Conservation (phyloP, 805 yeast genomes). For the Teunomyces atbi region DNA sequence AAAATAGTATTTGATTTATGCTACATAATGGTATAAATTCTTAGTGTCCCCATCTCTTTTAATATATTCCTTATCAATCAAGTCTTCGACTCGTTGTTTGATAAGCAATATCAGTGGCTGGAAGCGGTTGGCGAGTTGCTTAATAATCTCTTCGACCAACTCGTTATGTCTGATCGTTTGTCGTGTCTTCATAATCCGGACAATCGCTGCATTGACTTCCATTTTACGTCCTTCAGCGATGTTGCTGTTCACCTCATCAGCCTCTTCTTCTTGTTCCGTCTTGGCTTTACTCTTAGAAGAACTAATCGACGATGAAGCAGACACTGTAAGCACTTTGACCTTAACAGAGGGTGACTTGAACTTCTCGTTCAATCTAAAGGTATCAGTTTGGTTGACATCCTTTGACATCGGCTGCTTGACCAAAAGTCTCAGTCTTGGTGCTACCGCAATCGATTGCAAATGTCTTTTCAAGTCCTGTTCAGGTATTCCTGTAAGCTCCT, state of each 20-base stretch:
- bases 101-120: conserved; percentile 66
- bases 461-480: conserved; percentile 71
- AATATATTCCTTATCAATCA: conserved; percentile 79
- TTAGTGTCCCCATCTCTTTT: conserved; percentile 65
- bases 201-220: conserved; percentile 82
- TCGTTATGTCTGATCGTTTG: conserved; percentile 61
- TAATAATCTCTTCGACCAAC: conserved; percentile 62
- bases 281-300: conserved; percentile 25
- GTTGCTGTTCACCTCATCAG: conserved; percentile 51
- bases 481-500: conserved; percentile 67
- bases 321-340: conserved; percentile 73
- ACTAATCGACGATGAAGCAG: conserved; percentile 25
- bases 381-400: conserved; percentile 62
- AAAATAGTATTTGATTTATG: conserved; percentile 27
- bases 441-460: conserved; percentile 78
- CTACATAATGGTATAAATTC: conserved; percentile 64
- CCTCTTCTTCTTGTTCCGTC: conserved; percentile 52
- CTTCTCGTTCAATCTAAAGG: conserved; percentile 62
- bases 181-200: conserved; percentile 80
- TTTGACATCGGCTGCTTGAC: conserved; percentile 73
- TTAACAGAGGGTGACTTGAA: conserved; percentile 68
- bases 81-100: conserved; percentile 68
- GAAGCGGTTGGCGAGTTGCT: conserved; percentile 61
- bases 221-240: conserved; percentile 62
- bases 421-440: conserved; percentile 75